Evolutionary conservation across 495 filamentous ascomycete genomes (phyloP).

Genomic region (Penicillium daleae): DNA sequence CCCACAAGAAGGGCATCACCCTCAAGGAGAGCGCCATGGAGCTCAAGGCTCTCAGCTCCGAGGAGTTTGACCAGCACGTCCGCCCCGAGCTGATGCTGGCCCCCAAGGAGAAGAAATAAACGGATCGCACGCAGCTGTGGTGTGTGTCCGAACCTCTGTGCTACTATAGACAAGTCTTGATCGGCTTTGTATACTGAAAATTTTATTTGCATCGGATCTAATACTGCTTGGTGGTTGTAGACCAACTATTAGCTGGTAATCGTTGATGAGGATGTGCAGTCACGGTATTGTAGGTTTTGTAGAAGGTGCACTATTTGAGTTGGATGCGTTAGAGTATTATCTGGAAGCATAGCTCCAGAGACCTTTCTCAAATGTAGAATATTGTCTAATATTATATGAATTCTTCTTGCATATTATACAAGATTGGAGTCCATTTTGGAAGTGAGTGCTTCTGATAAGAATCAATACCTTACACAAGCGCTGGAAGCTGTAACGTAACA

Average conservation of each 20-base stretch:
- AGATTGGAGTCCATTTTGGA: too few species aligned
- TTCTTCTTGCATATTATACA: too few species aligned
- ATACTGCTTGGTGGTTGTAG: background rate
- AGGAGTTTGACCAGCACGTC: slow-evolving; percentile 90
- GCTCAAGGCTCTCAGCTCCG: slow-evolving; percentile 83
- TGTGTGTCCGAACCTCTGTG: slow-evolving; percentile 16
- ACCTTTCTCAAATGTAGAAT: too few species aligned
- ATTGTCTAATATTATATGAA: too few species aligned
- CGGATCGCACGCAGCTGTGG: slow-evolving; percentile 12
- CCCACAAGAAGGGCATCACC: slow-evolving; percentile 95
- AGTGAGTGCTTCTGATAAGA: too few species aligned
- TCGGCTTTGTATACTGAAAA: slow-evolving; percentile 34
- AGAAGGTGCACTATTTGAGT: too few species aligned
- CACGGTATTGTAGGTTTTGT: too few species aligned
- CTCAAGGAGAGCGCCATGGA: slow-evolving; percentile 94
- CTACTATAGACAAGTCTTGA: slow-evolving; percentile 26
- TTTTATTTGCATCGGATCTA: background rate
- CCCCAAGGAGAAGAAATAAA: slow-evolving; percentile 65
- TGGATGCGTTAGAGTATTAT: too few species aligned
- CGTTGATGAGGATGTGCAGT: too few species aligned
- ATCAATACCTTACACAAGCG: too few species aligned
- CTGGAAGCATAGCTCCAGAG: too few species aligned
- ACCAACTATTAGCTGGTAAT: background rate
- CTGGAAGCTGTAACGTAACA: too few species aligned
- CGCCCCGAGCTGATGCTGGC: slow-evolving; percentile 96